phyloP scores from a whole-genome alignment of 2,329 filamentous ascomycete genomes.

The Phialophora expanda region DNA sequence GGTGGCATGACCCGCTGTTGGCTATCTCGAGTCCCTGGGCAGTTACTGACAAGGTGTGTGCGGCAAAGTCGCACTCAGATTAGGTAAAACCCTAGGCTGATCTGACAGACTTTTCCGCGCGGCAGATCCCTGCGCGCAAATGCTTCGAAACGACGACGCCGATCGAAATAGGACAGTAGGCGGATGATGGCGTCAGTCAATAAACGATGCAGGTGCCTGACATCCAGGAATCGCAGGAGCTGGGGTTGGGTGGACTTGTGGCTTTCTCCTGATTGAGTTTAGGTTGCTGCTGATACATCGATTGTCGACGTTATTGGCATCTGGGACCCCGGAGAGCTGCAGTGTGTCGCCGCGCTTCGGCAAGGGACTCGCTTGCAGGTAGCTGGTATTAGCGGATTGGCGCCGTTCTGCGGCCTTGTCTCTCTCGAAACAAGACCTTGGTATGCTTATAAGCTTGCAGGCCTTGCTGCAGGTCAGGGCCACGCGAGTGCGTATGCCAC shows the following conservation, averaged over 20 bases:
- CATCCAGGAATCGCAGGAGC: slow-evolving; percentile 19
- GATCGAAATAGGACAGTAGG: background rate
- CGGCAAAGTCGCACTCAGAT: slow-evolving; percentile 14
- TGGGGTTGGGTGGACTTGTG: slow-evolving; percentile 11
- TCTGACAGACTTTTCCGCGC: slow-evolving; percentile 11
- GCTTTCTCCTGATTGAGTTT: slow-evolving; percentile 36
- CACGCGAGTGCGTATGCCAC: slow-evolving; percentile 3
- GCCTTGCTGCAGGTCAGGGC: slow-evolving; percentile 19
- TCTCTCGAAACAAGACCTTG: slow-evolving; percentile 18
- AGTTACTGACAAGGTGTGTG: slow-evolving; percentile 3
- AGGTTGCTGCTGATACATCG: slow-evolving; percentile 34
- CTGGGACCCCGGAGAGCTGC: slow-evolving; percentile 19
- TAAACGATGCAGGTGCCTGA: slow-evolving; percentile 6
- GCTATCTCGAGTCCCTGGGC: slow-evolving; percentile 4
- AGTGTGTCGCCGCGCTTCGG: slow-evolving; percentile 18
- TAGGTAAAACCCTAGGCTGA: slow-evolving; percentile 31
- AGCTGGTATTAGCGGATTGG: slow-evolving; percentile 9
- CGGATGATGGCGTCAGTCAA: slow-evolving; percentile 9
- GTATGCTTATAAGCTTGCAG: slow-evolving; percentile 21
- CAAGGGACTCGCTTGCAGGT: slow-evolving; percentile 20
- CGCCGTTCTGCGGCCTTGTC: slow-evolving; percentile 9
- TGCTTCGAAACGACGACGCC: slow-evolving; percentile 3
- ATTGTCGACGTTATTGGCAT: slow-evolving; percentile 24
- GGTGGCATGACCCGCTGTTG: slow-evolving; percentile 30
- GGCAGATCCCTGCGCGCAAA: slow-evolving; percentile 10